Evolutionary conservation across 768 basidiomycete species (phyloP).

Genomic region (Phylloporus scabripes): DNA sequence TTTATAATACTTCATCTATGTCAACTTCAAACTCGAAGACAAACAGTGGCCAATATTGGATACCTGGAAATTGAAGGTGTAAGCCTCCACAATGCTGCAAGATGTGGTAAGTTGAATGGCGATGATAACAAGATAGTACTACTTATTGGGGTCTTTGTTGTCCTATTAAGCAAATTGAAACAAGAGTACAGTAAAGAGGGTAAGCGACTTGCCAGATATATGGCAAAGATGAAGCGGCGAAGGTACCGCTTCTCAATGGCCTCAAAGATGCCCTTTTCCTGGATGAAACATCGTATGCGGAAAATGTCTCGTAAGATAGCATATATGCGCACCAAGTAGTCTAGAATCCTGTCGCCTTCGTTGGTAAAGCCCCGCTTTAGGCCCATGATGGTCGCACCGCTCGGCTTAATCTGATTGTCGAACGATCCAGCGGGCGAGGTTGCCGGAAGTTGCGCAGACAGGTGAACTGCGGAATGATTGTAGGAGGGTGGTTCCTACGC

Average conservation of each 20-base stretch:
- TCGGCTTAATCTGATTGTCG: slow-evolving; percentile 36
- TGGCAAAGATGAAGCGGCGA: slow-evolving; percentile 77
- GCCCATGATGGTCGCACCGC: slow-evolving; percentile 66
- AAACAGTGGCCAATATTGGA: slow-evolving; percentile 3
- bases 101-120: slow-evolving; percentile 6
- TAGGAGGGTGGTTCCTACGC: neutral
- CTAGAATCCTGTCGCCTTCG: slow-evolving; percentile 76
- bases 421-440: slow-evolving; percentile 33
- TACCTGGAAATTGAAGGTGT: slow-evolving; percentile 83
- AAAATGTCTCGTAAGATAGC: slow-evolving; percentile 5
- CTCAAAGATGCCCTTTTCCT: slow-evolving; percentile 87
- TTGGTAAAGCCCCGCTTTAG: slow-evolving; percentile 74
- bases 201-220: slow-evolving; percentile 59
- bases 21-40: slow-evolving; percentile 2
- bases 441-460: slow-evolving; percentile 30
- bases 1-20: slow-evolving; percentile 53
- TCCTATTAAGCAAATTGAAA: slow-evolving; percentile 46
- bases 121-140: slow-evolving; percentile 16
- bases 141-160: slow-evolving; percentile 81
- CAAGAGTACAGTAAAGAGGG: neutral
- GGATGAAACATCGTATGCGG: slow-evolving; percentile 5
- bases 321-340: slow-evolving; percentile 60
- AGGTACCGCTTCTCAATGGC: slow-evolving; percentile 82
- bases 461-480: slow-evolving; percentile 15
- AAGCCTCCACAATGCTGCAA: slow-evolving; percentile 76